Evolutionary conservation across 164 flowering plant genomes (phyloP), one percentile per base, ranked within the genome.

Genomic region (Macadamia integrifolia): DNA sequence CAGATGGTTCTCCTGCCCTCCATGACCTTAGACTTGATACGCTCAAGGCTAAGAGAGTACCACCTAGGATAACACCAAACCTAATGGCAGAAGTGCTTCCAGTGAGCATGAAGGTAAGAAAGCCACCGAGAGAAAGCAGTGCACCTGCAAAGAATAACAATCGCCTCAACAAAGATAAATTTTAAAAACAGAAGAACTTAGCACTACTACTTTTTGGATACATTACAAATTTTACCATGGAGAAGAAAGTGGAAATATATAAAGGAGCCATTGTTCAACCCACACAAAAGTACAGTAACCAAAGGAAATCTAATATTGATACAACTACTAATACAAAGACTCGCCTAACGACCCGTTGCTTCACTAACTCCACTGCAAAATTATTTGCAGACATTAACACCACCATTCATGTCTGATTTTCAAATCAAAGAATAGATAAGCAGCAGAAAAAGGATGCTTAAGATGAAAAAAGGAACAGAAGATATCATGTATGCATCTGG

Each of bases 41-140:
- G 63, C 97, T 85, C 64, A 94, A 76, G 32, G 90, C 90, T 81
- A 94, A 78, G 55, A 94, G 87, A 50, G 83, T 69, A 61, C 96
- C 92, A 14, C 99, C 99, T 30, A 92, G 89, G 65, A 94, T 85
- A 42, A 92, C 83, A 61, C 99, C 99, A 78, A 92, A 94, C 81
- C 98, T 89, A 60, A 94, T 76, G 63, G 91, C 91, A 72, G 92
- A 61, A 74, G 80, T 66, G 81, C 90, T 90, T 52, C 99, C 97
- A 30, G 92, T 85, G 40, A 90, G 28, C 97, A 94, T 89, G 81
- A 94, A 94, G 69, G 84, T 79, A 23, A 94, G 85, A 77, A 94
- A 90, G 58, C 99, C 97, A 40, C 91, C 88, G 64, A 78, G 43
- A 72, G 84, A 79, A 66, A 94, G 97, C 70, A 87, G 60, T 52